phyloP scores from a whole-genome alignment of 2,329 filamentous ascomycete genomes.

The Beauveria varroae region DNA sequence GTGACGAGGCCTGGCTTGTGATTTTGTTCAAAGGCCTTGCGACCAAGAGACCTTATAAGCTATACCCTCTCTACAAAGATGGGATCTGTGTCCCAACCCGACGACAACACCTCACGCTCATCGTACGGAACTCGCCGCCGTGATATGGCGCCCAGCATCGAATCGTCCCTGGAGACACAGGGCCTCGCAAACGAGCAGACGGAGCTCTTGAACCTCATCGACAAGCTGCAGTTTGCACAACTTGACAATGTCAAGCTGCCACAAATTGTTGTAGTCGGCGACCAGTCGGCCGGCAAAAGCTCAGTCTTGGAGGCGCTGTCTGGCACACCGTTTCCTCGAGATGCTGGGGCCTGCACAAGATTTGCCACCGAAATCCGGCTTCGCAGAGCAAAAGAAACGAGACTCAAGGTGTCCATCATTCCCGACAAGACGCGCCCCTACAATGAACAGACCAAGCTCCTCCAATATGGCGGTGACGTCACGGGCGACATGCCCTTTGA shows the following conservation, averaged over 20 bases:
- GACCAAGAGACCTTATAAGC: background rate
- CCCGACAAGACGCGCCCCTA: slow-evolving; percentile 41
- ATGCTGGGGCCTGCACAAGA: slow-evolving; percentile 53
- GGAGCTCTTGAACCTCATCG: slow-evolving; percentile 49
- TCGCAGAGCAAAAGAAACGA: slow-evolving; percentile 37
- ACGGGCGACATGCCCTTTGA: slow-evolving; percentile 39
- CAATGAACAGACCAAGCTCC: slow-evolving; percentile 39
- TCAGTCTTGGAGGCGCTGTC: slow-evolving; percentile 58
- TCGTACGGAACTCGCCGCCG: slow-evolving; percentile 16
- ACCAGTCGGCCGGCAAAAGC: slow-evolving; percentile 58
- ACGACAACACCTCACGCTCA: slow-evolving; percentile 5
- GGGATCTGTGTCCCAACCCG: background rate
- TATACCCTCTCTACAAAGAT: background rate
- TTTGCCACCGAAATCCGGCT: slow-evolving; percentile 54
- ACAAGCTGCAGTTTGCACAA: slow-evolving; percentile 46
- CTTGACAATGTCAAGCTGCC: slow-evolving; percentile 47
- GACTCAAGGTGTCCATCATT: slow-evolving; percentile 45
- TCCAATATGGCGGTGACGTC: slow-evolving; percentile 41
- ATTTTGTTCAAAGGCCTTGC: background rate
- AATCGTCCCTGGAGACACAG: slow-evolving; percentile 40
- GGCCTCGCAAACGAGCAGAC: slow-evolving; percentile 48
- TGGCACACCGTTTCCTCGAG: slow-evolving; percentile 52
- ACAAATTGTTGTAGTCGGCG: slow-evolving; percentile 57
- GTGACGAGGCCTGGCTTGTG: slow-evolving; percentile 1
- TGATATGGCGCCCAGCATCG: slow-evolving; percentile 35